A percentile compares a stretch with the other conserved stretches of the same genome.
Conservation (phyloP, 306 rosid genomes). For the Oxytropis ochrocephala region DNA sequence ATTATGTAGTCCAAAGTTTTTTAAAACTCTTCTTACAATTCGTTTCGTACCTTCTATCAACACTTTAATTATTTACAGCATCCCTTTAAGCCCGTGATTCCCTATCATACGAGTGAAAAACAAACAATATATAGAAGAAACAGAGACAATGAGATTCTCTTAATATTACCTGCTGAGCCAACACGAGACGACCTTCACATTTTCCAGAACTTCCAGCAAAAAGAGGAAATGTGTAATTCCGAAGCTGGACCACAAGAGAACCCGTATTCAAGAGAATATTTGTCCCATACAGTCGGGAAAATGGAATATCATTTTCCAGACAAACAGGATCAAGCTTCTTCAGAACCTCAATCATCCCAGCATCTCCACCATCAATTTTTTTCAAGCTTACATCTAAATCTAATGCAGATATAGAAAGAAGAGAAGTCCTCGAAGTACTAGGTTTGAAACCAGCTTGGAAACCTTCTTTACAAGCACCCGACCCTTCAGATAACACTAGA, state of each 20-base stretch:
- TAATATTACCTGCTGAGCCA: slow-evolving; percentile 87
- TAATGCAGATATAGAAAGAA: slow-evolving; percentile 69
- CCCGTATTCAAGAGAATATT: slow-evolving; percentile 62
- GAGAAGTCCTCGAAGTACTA: slow-evolving; percentile 72
- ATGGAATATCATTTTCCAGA: slow-evolving; percentile 72
- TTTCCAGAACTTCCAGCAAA: slow-evolving; percentile 71
- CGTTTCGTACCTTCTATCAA: no score
- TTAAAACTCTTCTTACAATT: no score
- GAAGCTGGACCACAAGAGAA: slow-evolving; percentile 69
- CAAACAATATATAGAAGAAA: slow-evolving; percentile 11
- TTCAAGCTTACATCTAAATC: slow-evolving; percentile 78
- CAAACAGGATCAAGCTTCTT: slow-evolving; percentile 88
- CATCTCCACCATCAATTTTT: slow-evolving; percentile 84
- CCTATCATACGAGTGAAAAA: no score
- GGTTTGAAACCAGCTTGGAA: slow-evolving; percentile 93
- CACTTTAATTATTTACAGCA: background rate
- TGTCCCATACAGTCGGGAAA: slow-evolving; percentile 84
- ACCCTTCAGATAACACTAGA: slow-evolving; percentile 67
- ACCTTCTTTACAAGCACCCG: slow-evolving; percentile 74
- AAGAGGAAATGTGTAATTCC: slow-evolving; percentile 78
- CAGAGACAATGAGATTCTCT: background rate
- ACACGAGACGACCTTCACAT: slow-evolving; percentile 83
- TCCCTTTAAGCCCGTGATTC: background rate
- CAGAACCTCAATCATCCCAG: slow-evolving; percentile 81
- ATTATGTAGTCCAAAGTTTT: no score